Conservation (phyloP, 306 rosid genomes). For the barrel medic (Medicago truncatula) region MtrunA17r5.0-ANR NC_053044.1:46552501-46553000, state of each 20-base stretch:
- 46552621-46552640: slow-evolving; percentile 70
- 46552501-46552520: slow-evolving; percentile 20
- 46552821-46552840: slow-evolving; percentile 85
- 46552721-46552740: slow-evolving; percentile 87
- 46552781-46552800: slow-evolving; percentile 93
- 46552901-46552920: background rate
- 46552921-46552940: slow-evolving; percentile 56
- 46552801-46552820: slow-evolving; percentile 97
- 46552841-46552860: slow-evolving; percentile 76
- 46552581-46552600: slow-evolving; percentile 60
- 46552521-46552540: background rate
- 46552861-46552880: slow-evolving; percentile 32
- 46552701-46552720: slow-evolving; percentile 81
- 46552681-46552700: slow-evolving; percentile 87
- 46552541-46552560: background rate
- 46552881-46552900: background rate
- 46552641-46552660: slow-evolving; percentile 87
- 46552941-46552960: slow-evolving; percentile 78
- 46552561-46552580: slow-evolving; percentile 15
- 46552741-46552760: slow-evolving; percentile 97
- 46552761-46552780: slow-evolving; percentile 93
- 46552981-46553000: slow-evolving; percentile 77
- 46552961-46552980: slow-evolving; percentile 80
- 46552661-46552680: slow-evolving; percentile 77
- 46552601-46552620: slow-evolving; percentile 65